phyloP scores from a whole-genome alignment of 805 yeast species.

The Kregervanrija delftensis region DNA sequence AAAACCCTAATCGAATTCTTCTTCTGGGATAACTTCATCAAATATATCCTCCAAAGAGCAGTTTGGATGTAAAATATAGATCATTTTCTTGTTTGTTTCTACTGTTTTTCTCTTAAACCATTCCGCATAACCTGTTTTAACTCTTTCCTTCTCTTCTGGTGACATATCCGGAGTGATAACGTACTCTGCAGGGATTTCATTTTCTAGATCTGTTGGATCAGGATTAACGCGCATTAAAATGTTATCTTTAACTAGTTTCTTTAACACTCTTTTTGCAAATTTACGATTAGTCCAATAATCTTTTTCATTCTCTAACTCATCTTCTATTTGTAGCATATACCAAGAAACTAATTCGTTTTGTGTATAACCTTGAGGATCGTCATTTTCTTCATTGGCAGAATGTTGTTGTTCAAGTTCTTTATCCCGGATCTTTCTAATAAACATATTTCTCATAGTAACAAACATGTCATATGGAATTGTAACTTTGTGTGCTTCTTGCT shows the following conservation, averaged over 20 bases:
- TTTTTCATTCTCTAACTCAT: conserved; percentile 58
- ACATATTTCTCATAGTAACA: conserved; percentile 71
- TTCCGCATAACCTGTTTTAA: conserved; percentile 4
- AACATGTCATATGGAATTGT: conserved; percentile 81
- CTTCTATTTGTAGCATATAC: conserved; percentile 72
- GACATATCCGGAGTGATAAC: conserved; percentile 16
- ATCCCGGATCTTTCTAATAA: conserved; percentile 48
- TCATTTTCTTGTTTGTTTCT: conserved; percentile 26
- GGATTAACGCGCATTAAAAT: conserved; percentile 61
- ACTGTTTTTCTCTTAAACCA: conserved; percentile 16
- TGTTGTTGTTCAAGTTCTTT: conserved; percentile 37
- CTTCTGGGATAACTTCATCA: conserved; percentile 27
- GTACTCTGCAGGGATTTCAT: conserved; percentile 27
- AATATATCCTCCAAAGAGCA: conserved; percentile 69
- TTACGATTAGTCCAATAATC: conserved; percentile 66
- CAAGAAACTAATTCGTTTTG: conserved; percentile 68
- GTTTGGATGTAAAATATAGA: conserved; percentile 70
- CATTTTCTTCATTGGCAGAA: conserved; percentile 35
- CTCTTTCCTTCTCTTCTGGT: conserved; percentile 19
- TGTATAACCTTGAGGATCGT: conserved; percentile 50
- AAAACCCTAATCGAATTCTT: conserved; percentile 11
- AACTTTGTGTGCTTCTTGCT: conserved; percentile 27
- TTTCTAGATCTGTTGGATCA: conserved; percentile 29
- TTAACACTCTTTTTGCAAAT: conserved; percentile 72
- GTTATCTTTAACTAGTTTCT: conserved; percentile 76